Evolutionary conservation across 495 filamentous ascomycete species (phyloP), one percentile per base, ranked within the genome.

Genomic region (Cairneyella variabilis): DNA sequence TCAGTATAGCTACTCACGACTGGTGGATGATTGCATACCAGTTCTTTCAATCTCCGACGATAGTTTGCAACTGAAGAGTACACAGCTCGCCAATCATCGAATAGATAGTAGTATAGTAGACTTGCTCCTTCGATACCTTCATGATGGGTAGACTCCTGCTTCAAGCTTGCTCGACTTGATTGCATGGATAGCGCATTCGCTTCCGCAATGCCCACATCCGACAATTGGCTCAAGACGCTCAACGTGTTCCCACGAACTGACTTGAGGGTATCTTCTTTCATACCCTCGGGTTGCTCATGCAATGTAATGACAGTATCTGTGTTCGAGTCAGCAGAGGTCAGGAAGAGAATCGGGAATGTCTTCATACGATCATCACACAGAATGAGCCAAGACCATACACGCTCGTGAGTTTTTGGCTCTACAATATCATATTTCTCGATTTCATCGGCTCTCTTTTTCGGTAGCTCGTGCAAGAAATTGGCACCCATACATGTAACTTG

Each of bases 21-120:
- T 16, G 20, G 17, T 27, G 8, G 12, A 9, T n/a, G 48, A 18
- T 25, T 20, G 65, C 71, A 52, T 68, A 86, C 83, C 63, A 91
- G 57, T 47, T 68, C 42, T 34, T 80, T 74, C 22, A 90, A 71
- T 39, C 76, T 64, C 6, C 71, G 68, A 7, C 76, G 78, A 56
- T 87, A 64, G 21, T 16, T 53, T 2, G 32, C 43, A 34, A 90
- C 77, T 17, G 89, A 71, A 20, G 73, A 71, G 61, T 85, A 88
- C 53, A 77, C 84, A 6, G 83, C 83, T 38, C 82, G 75, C 86
- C 87, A 95, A 65, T 93, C 89, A 59, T 95, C 90, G 58, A 93
- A 95, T 5, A 95, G 75, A 62, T 91, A 93, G 64, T 89, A 92
- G 60, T 92, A 89, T 11, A 95, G 73, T 25, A 91, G 68, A 54